phyloP scores from a whole-genome alignment of 164 flowering plant species.

The Dillenia suffruticosa region DNA sequence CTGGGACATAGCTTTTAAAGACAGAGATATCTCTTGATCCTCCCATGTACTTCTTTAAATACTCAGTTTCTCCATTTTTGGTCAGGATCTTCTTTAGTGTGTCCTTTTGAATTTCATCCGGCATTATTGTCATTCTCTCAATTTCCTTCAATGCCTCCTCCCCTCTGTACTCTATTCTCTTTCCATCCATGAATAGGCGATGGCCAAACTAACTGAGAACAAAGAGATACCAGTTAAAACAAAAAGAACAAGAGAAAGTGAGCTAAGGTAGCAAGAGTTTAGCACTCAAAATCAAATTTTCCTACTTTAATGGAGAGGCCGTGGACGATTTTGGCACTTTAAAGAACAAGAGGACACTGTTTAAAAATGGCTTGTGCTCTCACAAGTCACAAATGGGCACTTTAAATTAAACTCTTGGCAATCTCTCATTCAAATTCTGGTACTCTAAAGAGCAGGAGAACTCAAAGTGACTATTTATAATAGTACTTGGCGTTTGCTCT shows the following conservation, averaged over 20 bases:
- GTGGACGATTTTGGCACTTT: background rate
- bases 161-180: conserved; percentile 72
- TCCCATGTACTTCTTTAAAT: conserved; percentile 44
- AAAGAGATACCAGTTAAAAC: background rate
- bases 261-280: too few relatives aligned
- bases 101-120: conserved; percentile 52
- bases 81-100: conserved; percentile 50
- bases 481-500: conserved; percentile 7
- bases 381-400: too few relatives aligned
- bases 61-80: conserved; percentile 55
- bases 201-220: background rate
- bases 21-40: conserved; percentile 33
- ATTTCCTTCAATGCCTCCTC: conserved; percentile 59
- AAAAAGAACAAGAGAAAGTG: conserved; percentile 1
- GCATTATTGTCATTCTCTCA: conserved; percentile 44
- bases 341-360: too few relatives aligned
- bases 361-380: too few relatives aligned
- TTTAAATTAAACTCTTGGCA: too few relatives aligned
- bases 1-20: conserved; percentile 56
- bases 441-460: background rate
- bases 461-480: conserved; percentile 23
- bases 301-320: too few relatives aligned
- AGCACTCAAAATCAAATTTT: too few relatives aligned
- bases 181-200: conserved; percentile 42
- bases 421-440: too few relatives aligned